phyloP scores from a whole-genome alignment of 768 basidiomycete species.

The Saitozyma sp. region DNA sequence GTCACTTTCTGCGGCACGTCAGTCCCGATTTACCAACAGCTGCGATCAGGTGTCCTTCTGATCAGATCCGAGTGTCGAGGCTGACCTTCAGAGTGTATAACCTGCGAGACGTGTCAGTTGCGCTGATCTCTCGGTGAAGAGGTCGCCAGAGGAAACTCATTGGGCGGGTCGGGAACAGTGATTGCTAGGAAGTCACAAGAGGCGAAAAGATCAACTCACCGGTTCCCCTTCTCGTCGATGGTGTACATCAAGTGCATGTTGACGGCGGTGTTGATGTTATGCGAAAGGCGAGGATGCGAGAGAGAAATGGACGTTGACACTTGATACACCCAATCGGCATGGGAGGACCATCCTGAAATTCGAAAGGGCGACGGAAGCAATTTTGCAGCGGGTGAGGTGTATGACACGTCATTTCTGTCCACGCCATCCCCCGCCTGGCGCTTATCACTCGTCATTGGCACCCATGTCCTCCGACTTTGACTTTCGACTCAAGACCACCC shows the following conservation, averaged over 20 bases:
- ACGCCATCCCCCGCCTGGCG: too few relatives aligned
- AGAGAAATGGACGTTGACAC: too few relatives aligned
- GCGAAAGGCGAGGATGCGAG: too few relatives aligned
- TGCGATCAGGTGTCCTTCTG: constrained; percentile 5
- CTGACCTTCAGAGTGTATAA: constrained; percentile 88
- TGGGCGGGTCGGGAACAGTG: too few relatives aligned
- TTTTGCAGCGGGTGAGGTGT: too few relatives aligned
- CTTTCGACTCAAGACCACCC: too few relatives aligned
- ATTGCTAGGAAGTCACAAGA: constrained; percentile 1
- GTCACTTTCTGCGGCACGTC: constrained; percentile 72
- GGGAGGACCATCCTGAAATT: too few relatives aligned
- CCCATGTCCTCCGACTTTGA: too few relatives aligned
- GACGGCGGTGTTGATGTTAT: constrained; percentile 4
- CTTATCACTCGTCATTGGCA: too few relatives aligned
- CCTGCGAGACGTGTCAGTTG: constrained; percentile 56
- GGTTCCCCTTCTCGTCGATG: constrained; percentile 48
- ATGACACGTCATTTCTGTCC: too few relatives aligned
- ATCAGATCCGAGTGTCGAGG: not conserved
- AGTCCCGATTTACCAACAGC: constrained; percentile 1
- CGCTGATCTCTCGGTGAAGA: not conserved
- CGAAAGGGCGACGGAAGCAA: too few relatives aligned
- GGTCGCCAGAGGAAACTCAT: not conserved
- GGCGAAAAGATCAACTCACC: constrained; percentile 25
- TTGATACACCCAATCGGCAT: too few relatives aligned
- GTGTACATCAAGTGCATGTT: constrained; percentile 96